Evolutionary conservation across 2,329 filamentous ascomycete genomes (phyloP), one percentile per base, ranked within the genome.

Genomic region (Fusarium hainanense): DNA sequence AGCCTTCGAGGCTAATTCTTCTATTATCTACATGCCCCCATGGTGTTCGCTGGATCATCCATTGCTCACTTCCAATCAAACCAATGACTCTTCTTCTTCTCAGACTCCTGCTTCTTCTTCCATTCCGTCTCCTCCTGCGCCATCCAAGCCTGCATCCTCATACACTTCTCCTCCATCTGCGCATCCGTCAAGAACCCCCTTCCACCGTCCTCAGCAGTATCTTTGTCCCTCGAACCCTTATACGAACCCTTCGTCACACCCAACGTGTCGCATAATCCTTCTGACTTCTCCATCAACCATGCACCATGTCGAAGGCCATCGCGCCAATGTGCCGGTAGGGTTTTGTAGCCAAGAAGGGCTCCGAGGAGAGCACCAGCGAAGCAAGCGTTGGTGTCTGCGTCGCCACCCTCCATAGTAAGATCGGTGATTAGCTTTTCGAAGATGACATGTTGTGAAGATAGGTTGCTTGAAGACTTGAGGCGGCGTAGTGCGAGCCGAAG

Each of bases 311-410:
- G 73, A 25, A 87, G 76, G 0, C 85, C 85, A 54, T 83, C 77
- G 54, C 80, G 79, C 85, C 85, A 87, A 63, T 85, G 81, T 1
- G 78, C 69, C 0, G 85, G 84, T 6, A 87, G 75, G 3, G 76
- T 75, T 42, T 77, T 79, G 71, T 83, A 84, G 16, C 85, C 85
- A 3, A 86, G 69, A 42, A 82, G 83, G 1, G 79, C 81, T 1
- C 85, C 85, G 1, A 87, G 66, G 1, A 87, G 75, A 1, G 84
- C 83, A 0, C 85, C 85, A 0, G 85, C 84, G 55, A 84, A 84
- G 46, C 83, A 85, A 9, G 84, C 85, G 62, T 87, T 87, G 1
- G 85, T 87, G 64, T 87, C 85, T 5, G 85, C 84, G 63, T 87
- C 85, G 1, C 85, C 85, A 3, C 83, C 85, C 37, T 81, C 78